phyloP scores from a whole-genome alignment of 2,329 filamentous ascomycete genomes.

The Truncatella angustata region DNA sequence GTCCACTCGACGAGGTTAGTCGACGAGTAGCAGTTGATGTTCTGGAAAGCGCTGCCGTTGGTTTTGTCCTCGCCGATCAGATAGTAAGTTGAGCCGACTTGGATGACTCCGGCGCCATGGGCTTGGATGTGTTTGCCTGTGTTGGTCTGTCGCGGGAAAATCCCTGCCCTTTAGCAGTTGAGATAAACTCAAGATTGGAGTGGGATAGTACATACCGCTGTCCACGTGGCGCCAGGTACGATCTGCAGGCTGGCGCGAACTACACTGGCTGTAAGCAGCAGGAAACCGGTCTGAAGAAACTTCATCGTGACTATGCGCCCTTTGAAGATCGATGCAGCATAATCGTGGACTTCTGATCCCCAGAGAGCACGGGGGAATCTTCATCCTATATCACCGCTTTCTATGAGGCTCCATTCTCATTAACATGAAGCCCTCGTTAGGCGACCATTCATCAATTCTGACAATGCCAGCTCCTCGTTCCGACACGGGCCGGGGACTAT shows the following conservation, averaged over 20 bases:
- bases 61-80: conserved; percentile 70
- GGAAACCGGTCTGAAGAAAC: conserved; percentile 12
- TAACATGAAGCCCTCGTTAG: background rate
- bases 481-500: background rate
- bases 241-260: conserved; percentile 27
- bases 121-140: conserved; percentile 16
- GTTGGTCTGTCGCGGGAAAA: no score
- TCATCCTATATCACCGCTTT: no score
- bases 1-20: conserved; percentile 63
- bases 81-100: conserved; percentile 59
- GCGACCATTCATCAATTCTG: no score
- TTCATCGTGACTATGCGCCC: conserved; percentile 7
- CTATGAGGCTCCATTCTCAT: no score
- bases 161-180: no score
- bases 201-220: conserved; percentile 18
- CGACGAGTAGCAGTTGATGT: conserved; percentile 67
- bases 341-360: no score
- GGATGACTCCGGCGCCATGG: conserved; percentile 52
- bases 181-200: no score
- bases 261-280: conserved; percentile 21
- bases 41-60: conserved; percentile 58
- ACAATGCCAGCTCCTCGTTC: no score
- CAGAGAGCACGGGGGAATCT: no score
- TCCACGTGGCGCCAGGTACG: conserved; percentile 27
- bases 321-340: no score